Percentiles rank a stretch among this genome's conserved stretches.
phyloP scores from a whole-genome alignment of 441 rosid species.

The Pelargonium exstipulatum region DNA sequence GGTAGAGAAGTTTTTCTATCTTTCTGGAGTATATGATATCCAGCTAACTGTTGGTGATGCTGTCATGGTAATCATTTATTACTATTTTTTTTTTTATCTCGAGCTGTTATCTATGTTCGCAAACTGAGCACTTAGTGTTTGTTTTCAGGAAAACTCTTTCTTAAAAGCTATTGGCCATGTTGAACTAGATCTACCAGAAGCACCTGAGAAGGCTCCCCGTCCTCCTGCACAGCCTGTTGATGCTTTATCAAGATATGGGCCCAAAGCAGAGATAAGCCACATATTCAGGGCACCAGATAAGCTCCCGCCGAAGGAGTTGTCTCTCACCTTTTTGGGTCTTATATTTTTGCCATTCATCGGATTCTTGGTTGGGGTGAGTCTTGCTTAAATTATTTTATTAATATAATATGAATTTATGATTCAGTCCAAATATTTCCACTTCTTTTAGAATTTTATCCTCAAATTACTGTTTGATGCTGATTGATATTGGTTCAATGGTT shows the following conservation, averaged over 20 bases:
- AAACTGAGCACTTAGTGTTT: conserved; percentile 12
- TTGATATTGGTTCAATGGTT: too few species aligned
- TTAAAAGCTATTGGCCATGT: conserved; percentile 55
- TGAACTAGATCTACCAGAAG: conserved; percentile 85
- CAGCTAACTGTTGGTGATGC: conserved; percentile 82
- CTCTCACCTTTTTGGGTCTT: conserved; percentile 79
- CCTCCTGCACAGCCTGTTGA: conserved; percentile 61
- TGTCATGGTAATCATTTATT: conserved; percentile 57
- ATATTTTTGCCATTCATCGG: conserved; percentile 62
- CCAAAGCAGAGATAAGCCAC: conserved; percentile 81
- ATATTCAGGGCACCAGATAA: conserved; percentile 85
- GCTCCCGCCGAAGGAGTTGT: conserved; percentile 69
- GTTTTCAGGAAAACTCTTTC: conserved; percentile 79
- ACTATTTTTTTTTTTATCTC: conserved; percentile 5
- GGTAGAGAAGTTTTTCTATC: conserved; percentile 87
- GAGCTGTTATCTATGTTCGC: background rate
- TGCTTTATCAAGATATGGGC: conserved; percentile 60
- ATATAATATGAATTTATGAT: background rate
- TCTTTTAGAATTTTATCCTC: background rate
- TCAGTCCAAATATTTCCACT: conserved; percentile 6
- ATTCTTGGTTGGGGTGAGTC: conserved; percentile 80
- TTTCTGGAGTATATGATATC: conserved; percentile 74
- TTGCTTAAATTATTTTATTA: background rate
- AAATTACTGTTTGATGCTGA: background rate
- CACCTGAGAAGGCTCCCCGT: conserved; percentile 79